Conservation (phyloP, 139 green algal genomes). For the Chlorella sp. region DNA sequence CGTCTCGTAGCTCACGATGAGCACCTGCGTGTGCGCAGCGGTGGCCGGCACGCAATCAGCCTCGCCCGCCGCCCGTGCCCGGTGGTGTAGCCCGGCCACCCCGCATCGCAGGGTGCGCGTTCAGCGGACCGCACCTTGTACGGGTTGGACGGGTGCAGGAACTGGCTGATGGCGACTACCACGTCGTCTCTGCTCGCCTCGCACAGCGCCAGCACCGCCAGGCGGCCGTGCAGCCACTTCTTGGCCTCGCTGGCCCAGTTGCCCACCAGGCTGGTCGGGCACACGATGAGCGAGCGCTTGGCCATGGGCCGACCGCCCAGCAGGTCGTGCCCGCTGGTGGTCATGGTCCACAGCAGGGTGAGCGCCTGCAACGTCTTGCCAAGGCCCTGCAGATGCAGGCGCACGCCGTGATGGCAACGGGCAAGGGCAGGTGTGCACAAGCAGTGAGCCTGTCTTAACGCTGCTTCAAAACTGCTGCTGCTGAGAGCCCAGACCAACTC, state of each 20-base stretch:
- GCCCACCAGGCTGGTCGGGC: constrained; percentile 92
- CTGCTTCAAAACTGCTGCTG: too few relatives aligned
- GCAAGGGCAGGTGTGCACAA: too few relatives aligned
- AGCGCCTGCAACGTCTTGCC: constrained; percentile 90
- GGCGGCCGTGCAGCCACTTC: constrained; percentile 91
- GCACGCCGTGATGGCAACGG: too few relatives aligned
- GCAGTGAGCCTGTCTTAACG: too few relatives aligned
- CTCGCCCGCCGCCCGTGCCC: too few relatives aligned
- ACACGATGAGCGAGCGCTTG: constrained; percentile 88
- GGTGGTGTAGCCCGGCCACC: too few relatives aligned
- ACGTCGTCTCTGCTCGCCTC: constrained; percentile 87
- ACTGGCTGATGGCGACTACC: constrained; percentile 61
- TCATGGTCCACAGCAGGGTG: constrained; percentile 91
- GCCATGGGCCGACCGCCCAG: constrained; percentile 68
- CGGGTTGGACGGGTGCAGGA: constrained; percentile 57
- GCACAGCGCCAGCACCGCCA: constrained; percentile 76
- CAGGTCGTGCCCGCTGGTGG: constrained; percentile 47
- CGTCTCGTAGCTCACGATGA: constrained; percentile 96
- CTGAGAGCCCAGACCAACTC: too few relatives aligned
- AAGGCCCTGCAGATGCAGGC: constrained; percentile 36
- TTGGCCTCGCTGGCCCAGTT: constrained; percentile 96
- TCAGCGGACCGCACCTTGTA: constrained; percentile 35
- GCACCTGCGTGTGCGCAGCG: too few relatives aligned
- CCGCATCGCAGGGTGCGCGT: too few relatives aligned
- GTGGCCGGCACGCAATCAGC: too few relatives aligned